phyloP scores from a whole-genome alignment of 306 rosid genomes.

The Oxytropis ochrocephala region DNA sequence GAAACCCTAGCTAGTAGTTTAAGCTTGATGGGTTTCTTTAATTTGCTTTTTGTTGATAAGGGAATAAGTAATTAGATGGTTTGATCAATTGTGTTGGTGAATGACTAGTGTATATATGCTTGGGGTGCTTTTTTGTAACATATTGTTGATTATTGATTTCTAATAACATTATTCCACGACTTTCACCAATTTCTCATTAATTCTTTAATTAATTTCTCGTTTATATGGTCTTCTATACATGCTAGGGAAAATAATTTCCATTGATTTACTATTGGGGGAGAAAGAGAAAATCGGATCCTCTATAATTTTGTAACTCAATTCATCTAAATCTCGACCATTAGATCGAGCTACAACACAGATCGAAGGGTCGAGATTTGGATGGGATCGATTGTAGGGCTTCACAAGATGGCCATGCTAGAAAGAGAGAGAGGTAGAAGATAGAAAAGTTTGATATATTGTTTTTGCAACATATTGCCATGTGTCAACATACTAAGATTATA shows the following conservation, averaged over 20 bases:
- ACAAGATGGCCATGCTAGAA: not conserved
- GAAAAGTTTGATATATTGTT: not conserved
- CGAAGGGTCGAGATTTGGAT: not conserved
- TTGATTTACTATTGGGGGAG: not conserved
- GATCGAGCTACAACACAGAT: not conserved
- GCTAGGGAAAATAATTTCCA: not conserved
- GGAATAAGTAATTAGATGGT: constrained; percentile 15
- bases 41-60: not conserved
- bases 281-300: not conserved
- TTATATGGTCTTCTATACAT: not conserved
- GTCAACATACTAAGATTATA: not conserved
- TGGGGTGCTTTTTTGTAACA: constrained; percentile 26
- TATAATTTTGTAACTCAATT: not conserved
- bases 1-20: constrained; percentile 15
- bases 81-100: constrained; percentile 4
- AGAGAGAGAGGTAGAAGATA: not conserved
- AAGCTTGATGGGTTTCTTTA: constrained; percentile 1
- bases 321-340: not conserved
- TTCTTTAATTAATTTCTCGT: not conserved
- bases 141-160: constrained; percentile 22
- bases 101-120: constrained; percentile 10
- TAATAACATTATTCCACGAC: not conserved
- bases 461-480: not conserved
- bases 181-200: not conserved
- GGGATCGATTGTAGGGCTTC: not conserved